Conservation (phyloP, 306 rosid genomes). For the Pyrus betulifolia region DNA sequence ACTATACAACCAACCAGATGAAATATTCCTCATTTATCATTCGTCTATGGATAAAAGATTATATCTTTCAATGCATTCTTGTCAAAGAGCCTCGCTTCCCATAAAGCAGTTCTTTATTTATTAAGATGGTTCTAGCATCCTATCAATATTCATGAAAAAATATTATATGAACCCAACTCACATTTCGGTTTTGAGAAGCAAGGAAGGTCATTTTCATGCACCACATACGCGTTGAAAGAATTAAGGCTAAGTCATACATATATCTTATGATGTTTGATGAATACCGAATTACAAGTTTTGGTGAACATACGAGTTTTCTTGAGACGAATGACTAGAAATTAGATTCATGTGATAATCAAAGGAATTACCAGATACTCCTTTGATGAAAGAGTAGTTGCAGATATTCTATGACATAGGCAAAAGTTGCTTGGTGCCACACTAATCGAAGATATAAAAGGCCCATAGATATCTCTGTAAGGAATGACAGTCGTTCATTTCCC, state of each 20-base stretch:
- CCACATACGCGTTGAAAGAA: slow-evolving; percentile 32
- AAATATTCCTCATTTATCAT: no score
- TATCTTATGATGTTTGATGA: not conserved
- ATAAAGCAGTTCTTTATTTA: no score
- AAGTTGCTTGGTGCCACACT: slow-evolving; percentile 62
- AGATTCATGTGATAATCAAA: slow-evolving; percentile 44
- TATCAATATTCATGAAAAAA: slow-evolving; percentile 1
- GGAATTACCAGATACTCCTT: not conserved
- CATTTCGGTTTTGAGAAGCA: slow-evolving; percentile 26
- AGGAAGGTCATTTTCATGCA: slow-evolving; percentile 61
- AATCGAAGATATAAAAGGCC: slow-evolving; percentile 80
- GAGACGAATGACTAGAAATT: slow-evolving; percentile 49
- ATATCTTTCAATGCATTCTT: no score
- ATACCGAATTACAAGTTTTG: no score
- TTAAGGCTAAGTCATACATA: slow-evolving; percentile 9
- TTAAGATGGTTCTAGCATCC: no score
- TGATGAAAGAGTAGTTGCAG: not conserved
- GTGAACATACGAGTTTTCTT: slow-evolving; percentile 33
- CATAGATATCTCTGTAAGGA: slow-evolving; percentile 60
- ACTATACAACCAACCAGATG: no score
- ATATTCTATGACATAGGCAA: not conserved
- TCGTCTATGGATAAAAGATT: no score
- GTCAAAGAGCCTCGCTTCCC: no score
- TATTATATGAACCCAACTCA: slow-evolving; percentile 31
- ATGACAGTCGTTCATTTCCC: slow-evolving; percentile 72